Conservation (phyloP, 441 rosid species). For the Hura crepitans region DNA sequence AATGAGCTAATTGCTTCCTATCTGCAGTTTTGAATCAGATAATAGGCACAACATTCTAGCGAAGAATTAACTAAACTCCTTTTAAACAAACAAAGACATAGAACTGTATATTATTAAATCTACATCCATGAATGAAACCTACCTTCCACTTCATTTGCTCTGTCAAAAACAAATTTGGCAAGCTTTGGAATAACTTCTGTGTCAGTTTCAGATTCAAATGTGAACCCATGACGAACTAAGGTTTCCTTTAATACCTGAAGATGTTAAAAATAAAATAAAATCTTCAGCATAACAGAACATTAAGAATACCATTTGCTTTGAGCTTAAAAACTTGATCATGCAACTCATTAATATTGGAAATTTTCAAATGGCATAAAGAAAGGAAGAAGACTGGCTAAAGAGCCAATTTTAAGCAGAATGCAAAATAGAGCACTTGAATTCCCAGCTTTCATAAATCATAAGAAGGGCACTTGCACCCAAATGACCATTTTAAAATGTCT, state of each 20-base stretch:
- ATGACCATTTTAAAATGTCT: background rate
- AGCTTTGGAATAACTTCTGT: conserved; percentile 96
- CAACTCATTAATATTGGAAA: no score
- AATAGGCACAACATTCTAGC: conserved; percentile 8
- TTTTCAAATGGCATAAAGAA: background rate
- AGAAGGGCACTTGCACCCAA: background rate
- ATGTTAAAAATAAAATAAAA: conserved; percentile 6
- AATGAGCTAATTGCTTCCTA: background rate
- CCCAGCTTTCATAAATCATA: background rate
- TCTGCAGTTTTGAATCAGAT: background rate
- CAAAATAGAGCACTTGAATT: background rate
- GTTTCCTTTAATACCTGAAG: conserved; percentile 73
- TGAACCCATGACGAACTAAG: conserved; percentile 73
- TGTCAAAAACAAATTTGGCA: conserved; percentile 83
- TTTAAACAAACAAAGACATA: no score
- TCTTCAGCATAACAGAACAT: conserved; percentile 6
- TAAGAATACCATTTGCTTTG: conserved; percentile 1
- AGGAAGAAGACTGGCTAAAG: background rate
- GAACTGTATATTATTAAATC: background rate
- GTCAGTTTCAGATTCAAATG: conserved; percentile 85
- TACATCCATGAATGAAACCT: conserved; percentile 12
- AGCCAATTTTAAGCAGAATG: background rate
- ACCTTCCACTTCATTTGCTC: conserved; percentile 77
- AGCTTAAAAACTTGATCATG: background rate
- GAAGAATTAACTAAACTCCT: background rate